A percentile compares a stretch with the other conserved stretches of the same genome.
These are phyloP conservation scores for Epithemia pelagica DNA, from an alignment of 108 stramenopile genomes.

Conservation along the genomic window DNA sequence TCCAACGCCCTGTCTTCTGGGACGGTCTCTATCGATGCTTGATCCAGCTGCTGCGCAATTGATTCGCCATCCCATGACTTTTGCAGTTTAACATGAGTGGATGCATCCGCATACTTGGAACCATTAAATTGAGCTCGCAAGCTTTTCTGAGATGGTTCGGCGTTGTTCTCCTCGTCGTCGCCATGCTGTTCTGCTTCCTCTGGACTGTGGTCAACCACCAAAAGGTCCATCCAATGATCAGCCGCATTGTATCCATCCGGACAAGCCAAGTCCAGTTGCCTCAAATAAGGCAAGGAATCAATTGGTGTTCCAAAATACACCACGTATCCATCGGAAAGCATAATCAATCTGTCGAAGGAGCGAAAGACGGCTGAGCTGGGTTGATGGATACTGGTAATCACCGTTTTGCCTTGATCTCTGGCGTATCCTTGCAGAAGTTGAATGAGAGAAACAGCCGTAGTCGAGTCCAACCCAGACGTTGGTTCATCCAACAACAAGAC, in stretches of 20 bases:
- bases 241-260: constrained; percentile 72
- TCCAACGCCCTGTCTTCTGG: not conserved
- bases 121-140: constrained; percentile 1
- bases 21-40: constrained; percentile 8
- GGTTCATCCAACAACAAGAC: constrained; percentile 78
- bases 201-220: constrained; percentile 42
- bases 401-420: constrained; percentile 37
- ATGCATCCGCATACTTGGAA: not conserved
- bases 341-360: constrained; percentile 51
- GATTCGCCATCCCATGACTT: constrained; percentile 53
- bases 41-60: constrained; percentile 33
- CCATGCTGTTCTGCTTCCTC: constrained; percentile 17
- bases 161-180: constrained; percentile 8
- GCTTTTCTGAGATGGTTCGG: not conserved
- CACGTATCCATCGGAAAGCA: constrained; percentile 60
- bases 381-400: constrained; percentile 71
- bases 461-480: constrained; percentile 56
- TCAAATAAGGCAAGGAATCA: constrained; percentile 39
- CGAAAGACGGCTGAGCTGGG: constrained; percentile 59
- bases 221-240: constrained; percentile 76
- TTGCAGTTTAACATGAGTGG: constrained; percentile 21
- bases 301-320: constrained; percentile 68
- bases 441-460: constrained; percentile 54
- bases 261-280: constrained; percentile 33
- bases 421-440: constrained; percentile 41